Evolutionary conservation across 2,329 filamentous ascomycete species (phyloP).

Genomic region (Setomelanomma holmii): DNA sequence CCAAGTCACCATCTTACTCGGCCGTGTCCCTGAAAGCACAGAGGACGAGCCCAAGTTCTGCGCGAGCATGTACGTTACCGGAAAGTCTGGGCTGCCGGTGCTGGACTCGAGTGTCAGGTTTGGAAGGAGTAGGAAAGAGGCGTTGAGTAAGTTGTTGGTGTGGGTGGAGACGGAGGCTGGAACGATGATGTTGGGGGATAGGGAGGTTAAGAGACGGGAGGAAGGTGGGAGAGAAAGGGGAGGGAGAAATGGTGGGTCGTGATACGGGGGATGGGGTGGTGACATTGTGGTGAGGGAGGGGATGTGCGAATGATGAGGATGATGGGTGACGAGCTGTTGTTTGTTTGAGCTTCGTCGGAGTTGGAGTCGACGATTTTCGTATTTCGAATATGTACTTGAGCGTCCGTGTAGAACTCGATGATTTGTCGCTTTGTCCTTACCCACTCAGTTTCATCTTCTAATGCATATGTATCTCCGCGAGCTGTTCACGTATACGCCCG

Average conservation of each 20-base stretch:
- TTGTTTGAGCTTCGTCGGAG: not conserved
- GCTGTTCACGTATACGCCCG: not conserved
- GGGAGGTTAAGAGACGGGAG: slow-evolving; percentile 1
- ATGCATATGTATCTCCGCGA: not conserved
- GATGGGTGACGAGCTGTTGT: not conserved
- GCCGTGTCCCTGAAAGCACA: slow-evolving; percentile 14
- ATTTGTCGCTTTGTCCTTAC: not conserved
- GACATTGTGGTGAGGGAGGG: not conserved
- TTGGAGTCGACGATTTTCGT: not conserved
- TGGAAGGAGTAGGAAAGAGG: slow-evolving; percentile 17
- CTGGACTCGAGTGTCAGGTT: slow-evolving; percentile 25
- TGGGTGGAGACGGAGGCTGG: slow-evolving; percentile 10
- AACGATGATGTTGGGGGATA: slow-evolving; percentile 9
- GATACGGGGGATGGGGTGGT: too few relatives aligned
- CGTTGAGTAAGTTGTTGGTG: slow-evolving; percentile 17
- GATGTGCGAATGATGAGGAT: not conserved
- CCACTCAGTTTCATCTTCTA: too few relatives aligned
- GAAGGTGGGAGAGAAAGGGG: slow-evolving; percentile 2
- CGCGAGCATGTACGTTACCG: slow-evolving; percentile 22
- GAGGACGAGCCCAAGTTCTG: slow-evolving; percentile 9
- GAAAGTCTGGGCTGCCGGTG: slow-evolving; percentile 11
- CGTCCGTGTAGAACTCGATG: too few relatives aligned
- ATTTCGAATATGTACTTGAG: too few relatives aligned
- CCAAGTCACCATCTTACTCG: slow-evolving; percentile 18
- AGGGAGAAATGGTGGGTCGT: too few relatives aligned